Percentiles rank a stretch among this genome's conserved stretches.
Evolutionary conservation across 352 stramenopile species (phyloP).

Genomic region (Elongisporangium senticosum): DNA sequence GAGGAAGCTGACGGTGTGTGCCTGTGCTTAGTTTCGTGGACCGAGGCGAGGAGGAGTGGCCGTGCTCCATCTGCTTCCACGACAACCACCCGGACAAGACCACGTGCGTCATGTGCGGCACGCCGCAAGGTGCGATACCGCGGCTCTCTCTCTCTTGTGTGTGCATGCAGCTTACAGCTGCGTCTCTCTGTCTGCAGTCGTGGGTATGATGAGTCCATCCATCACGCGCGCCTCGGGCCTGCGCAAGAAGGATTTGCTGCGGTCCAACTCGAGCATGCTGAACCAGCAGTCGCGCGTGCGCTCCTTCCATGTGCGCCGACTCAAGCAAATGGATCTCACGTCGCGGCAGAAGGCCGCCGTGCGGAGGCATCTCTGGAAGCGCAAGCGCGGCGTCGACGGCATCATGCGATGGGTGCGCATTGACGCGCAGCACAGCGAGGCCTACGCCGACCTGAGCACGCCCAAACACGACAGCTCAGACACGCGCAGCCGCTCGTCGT

Average conservation of each 20-base stretch:
- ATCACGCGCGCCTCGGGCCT: slow-evolving; percentile 64
- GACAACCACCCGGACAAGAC: slow-evolving; percentile 82
- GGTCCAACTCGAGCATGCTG: slow-evolving; percentile 64
- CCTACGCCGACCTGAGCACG: slow-evolving; percentile 47
- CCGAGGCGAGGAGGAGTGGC: slow-evolving; percentile 76
- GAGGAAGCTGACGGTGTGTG: slow-evolving; percentile 3
- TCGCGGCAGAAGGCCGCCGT: slow-evolving; percentile 74
- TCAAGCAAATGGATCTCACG: slow-evolving; percentile 85
- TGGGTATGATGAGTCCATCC: slow-evolving; percentile 52
- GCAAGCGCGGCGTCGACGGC: slow-evolving; percentile 65
- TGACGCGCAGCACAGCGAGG: slow-evolving; percentile 33
- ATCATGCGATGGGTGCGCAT: slow-evolving; percentile 80
- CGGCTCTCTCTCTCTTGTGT: background rate
- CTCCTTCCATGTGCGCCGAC: slow-evolving; percentile 76
- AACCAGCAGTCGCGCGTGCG: slow-evolving; percentile 79
- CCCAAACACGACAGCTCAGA: slow-evolving; percentile 35
- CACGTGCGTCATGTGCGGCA: slow-evolving; percentile 81
- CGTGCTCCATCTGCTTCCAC: slow-evolving; percentile 86
- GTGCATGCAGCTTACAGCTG: background rate
- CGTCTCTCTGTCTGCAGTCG: slow-evolving; percentile 9
- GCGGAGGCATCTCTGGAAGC: slow-evolving; percentile 68
- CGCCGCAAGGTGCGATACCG: slow-evolving; percentile 23
- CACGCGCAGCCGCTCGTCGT: slow-evolving; percentile 28
- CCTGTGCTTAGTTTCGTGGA: slow-evolving; percentile 45
- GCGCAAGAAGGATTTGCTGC: slow-evolving; percentile 55